phyloP scores from a whole-genome alignment of 306 rosid genomes.

The Crataegus laevigata region DNA sequence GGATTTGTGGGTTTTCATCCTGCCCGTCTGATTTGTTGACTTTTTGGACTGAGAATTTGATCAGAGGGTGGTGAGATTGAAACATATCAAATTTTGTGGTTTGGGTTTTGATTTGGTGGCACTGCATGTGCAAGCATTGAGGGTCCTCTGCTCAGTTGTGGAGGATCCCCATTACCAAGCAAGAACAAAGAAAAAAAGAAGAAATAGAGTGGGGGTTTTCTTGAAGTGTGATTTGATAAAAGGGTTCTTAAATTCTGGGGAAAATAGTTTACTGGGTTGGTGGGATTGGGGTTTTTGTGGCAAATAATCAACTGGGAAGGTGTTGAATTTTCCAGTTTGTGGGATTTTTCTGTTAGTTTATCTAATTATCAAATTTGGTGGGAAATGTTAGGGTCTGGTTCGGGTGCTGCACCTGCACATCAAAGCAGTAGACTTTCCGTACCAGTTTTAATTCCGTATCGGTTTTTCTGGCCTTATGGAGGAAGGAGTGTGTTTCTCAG shows the following conservation, averaged over 20 bases:
- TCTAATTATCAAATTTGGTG: conserved; percentile 19
- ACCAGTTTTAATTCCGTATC: conserved; percentile 45
- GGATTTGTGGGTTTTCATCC: conserved; percentile 3
- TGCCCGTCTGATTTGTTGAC: conserved; percentile 26
- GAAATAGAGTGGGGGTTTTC: not conserved
- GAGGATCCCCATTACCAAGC: conserved; percentile 46
- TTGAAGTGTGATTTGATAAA: not conserved
- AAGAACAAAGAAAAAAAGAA: conserved; percentile 2
- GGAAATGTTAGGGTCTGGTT: conserved; percentile 57
- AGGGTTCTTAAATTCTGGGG: conserved; percentile 4
- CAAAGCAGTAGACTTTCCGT: conserved; percentile 42
- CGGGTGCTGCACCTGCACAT: conserved; percentile 38
- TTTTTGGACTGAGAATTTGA: conserved; percentile 30
- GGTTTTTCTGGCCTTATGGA: conserved; percentile 71
- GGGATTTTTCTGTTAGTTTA: not conserved
- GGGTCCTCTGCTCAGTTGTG: conserved; percentile 73
- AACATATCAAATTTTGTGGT: conserved; percentile 14
- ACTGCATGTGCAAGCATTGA: conserved; percentile 51
- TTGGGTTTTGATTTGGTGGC: conserved; percentile 13
- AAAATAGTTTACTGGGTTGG: not conserved
- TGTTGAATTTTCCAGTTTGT: conserved; percentile 8
- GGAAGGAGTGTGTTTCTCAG: conserved; percentile 62
- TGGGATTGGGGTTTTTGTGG: conserved; percentile 14
- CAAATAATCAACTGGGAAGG: conserved; percentile 5
- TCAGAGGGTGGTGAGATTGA: conserved; percentile 21